Base-by-base conservation (phyloP, 2,329 filamentous ascomycete species). In the Fusarium sp. region DNA sequence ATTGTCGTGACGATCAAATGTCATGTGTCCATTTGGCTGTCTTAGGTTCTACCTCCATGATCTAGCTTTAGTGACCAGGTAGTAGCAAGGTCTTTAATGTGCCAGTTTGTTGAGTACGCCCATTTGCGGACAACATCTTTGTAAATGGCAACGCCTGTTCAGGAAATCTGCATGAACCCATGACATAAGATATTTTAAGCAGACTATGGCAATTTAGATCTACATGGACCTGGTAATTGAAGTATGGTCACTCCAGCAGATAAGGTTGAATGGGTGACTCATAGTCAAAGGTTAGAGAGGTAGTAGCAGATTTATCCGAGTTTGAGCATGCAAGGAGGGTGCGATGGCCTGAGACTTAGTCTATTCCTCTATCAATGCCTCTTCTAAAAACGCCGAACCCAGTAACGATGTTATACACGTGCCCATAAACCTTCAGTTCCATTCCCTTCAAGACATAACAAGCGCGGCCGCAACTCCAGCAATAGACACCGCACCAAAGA, bases 401-500 rank as follows among this genome's bases (percentile, higher is more conserved):
- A 37, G 10, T 37, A 37, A 12, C 2, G 11, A 37, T 37, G 12
- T 37, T 7, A 37, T 37, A n/a, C 34, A 37, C 5, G 6, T 37
- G 46, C 11, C 10, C 13, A 29, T 29, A 32, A 6, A 7, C n/a
- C 46, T 11, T 9, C 8, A 10, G 4, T 25, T 27, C 7, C 10
- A 27, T 27, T 12, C 4, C n/a, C 5, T 16, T 11, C 16, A 65
- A 16, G 41, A 46, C 40, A 65, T 24, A 13, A 47, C 20, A 7
- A 65, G 22, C 8, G 61, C 46, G 4, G 37, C 40, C 7, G 60
- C 40, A n/a, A 47, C n/a, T 27, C 60, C 61, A 1, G 61, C 52
- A 16, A 49, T 6, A 29, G 61, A 59, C 11, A 65, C 10, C 3
- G 10, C 61, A 8, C 60, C 61, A 37, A 65, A 59, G 4, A 22